Evolutionary conservation across 2,329 filamentous ascomycete species (phyloP).

Genomic region (Lasiodiplodia theobromae): DNA sequence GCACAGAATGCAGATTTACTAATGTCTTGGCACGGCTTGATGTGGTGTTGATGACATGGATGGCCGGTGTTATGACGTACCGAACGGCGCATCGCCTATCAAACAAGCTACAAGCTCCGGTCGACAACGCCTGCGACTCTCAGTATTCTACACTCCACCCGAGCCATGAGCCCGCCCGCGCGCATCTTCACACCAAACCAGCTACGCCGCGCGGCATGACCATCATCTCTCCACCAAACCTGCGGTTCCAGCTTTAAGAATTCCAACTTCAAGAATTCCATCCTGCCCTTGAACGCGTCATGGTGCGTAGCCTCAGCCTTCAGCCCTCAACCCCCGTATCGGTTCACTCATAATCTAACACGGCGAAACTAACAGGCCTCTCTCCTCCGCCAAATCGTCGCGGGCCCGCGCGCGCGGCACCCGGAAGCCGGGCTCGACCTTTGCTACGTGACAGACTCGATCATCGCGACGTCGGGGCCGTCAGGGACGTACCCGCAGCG

Average conservation of each 20-base stretch:
- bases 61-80: conserved; percentile 10
- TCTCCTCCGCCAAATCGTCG: conserved; percentile 88
- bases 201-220: conserved; percentile 9
- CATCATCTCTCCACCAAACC: not conserved
- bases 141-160: not conserved
- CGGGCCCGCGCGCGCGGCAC: conserved; percentile 82
- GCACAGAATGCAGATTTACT: conserved; percentile 4
- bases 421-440: conserved; percentile 89
- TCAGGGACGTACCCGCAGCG: conserved; percentile 87
- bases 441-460: conserved; percentile 91
- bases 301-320: conserved; percentile 13
- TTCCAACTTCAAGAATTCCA: not conserved
- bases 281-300: not conserved
- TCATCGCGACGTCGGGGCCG: conserved; percentile 82
- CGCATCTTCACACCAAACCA: not conserved
- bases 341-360: not conserved
- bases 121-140: not conserved
- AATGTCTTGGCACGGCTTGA: conserved; percentile 9
- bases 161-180: conserved; percentile 13
- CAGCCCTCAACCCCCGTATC: not conserved
- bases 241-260: not conserved
- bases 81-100: not conserved
- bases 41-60: conserved; percentile 16
- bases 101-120: conserved; percentile 1
- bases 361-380: conserved; percentile 40